Percentiles rank a stretch among this genome's conserved stretches.
Evolutionary conservation across 306 rosid species (phyloP).

Genomic region (Sicyos baderoa): DNA sequence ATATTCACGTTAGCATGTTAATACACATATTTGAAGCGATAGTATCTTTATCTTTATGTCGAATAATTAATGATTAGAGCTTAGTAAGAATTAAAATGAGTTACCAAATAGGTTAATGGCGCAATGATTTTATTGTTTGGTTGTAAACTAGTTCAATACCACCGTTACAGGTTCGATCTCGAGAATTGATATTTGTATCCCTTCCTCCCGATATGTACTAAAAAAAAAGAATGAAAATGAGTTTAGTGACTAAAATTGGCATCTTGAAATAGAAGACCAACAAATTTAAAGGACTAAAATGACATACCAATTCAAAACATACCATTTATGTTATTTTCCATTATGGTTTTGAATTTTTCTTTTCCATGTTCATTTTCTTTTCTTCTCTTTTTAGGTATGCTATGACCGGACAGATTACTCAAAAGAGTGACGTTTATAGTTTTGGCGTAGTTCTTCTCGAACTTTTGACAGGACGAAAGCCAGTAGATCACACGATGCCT

Average conservation of each 20-base stretch:
- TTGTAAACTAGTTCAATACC: too few species aligned
- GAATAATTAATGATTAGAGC: too few species aligned
- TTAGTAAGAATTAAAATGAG: too few species aligned
- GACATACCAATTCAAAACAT: not conserved
- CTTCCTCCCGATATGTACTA: too few species aligned
- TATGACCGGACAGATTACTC: slow-evolving; percentile 97
- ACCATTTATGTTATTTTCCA: not conserved
- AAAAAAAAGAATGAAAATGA: too few species aligned
- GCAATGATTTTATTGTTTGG: too few species aligned
- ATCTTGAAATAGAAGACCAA: too few species aligned
- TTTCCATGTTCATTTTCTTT: not conserved
- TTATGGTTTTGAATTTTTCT: not conserved
- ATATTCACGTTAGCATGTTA: not conserved
- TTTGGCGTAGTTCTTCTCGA: slow-evolving; percentile 96
- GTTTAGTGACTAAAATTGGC: too few species aligned
- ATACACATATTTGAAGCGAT: not conserved
- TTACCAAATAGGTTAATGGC: too few species aligned
- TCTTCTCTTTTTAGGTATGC: slow-evolving; percentile 69
- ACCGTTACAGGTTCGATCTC: too few species aligned
- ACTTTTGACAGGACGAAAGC: slow-evolving; percentile 93
- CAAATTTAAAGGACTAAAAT: too few species aligned
- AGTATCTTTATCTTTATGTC: not conserved
- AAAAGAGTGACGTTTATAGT: slow-evolving; percentile 93
- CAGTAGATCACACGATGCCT: slow-evolving; percentile 98
- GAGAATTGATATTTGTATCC: too few species aligned